phyloP scores from a whole-genome alignment of 228 moss, liverwort and hornwort species.

The Sphagnum fallax region DNA sequence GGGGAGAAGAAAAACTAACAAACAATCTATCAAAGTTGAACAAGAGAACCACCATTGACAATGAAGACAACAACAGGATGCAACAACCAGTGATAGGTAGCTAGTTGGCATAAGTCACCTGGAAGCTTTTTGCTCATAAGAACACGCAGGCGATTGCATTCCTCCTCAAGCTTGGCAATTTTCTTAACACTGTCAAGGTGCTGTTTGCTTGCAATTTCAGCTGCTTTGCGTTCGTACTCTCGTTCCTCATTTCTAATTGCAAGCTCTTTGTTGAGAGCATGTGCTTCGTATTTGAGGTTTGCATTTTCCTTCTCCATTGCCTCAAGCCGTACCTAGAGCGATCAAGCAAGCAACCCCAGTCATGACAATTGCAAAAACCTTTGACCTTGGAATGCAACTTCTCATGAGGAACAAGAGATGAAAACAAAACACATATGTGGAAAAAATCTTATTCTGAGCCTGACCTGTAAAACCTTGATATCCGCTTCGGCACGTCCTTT shows the following conservation, averaged over 20 bases:
- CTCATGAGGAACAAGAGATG: no score
- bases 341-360: no score
- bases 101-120: conserved; percentile 11
- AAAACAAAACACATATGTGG: no score
- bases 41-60: not conserved
- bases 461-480: conserved; percentile 51
- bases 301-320: conserved; percentile 70
- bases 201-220: conserved; percentile 69
- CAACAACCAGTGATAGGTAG: no score
- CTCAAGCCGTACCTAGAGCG: conserved; percentile 56
- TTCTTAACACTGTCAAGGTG: conserved; percentile 85
- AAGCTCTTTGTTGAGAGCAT: conserved; percentile 77
- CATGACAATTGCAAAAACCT: no score
- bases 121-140: conserved; percentile 81
- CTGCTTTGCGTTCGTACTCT: conserved; percentile 80
- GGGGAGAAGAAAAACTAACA: conserved; percentile 1
- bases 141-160: conserved; percentile 80
- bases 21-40: not conserved
- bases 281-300: conserved; percentile 75
- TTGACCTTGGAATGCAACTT: no score
- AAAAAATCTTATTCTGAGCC: not conserved
- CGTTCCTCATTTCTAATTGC: conserved; percentile 82
- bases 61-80: no score
- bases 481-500: conserved; percentile 49
- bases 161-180: conserved; percentile 86